Conservation (phyloP, 345 rosid species). For the Kandelia obovata region DNA sequence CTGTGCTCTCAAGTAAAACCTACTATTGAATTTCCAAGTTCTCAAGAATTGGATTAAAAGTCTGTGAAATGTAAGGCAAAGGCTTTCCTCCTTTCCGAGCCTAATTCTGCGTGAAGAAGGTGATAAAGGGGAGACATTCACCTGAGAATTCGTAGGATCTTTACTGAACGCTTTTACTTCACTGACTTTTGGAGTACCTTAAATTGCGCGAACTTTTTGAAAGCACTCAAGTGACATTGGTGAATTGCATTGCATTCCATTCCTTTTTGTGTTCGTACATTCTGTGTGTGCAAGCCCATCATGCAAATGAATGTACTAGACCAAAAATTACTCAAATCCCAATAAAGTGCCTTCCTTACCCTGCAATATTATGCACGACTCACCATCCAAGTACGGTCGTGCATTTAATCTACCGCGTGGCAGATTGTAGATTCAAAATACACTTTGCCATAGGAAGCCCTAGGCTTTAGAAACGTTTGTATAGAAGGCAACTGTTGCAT, state of each 20-base stretch:
- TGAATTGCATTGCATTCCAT: constrained; percentile 4
- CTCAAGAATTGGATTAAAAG: constrained; percentile 10
- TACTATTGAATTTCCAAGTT: background rate
- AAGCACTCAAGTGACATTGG: constrained; percentile 18
- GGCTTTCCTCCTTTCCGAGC: constrained; percentile 4
- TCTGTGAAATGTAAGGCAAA: constrained; percentile 2
- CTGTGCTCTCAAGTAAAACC: no score
- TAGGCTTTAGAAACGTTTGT: no score
- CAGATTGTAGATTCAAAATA: no score
- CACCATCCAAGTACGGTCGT: background rate
- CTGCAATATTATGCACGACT: background rate
- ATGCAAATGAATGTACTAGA: background rate
- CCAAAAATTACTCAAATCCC: constrained; percentile 12
- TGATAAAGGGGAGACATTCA: constrained; percentile 10
- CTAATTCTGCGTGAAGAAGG: constrained; percentile 1
- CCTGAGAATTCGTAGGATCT: constrained; percentile 14
- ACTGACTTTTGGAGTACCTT: constrained; percentile 23
- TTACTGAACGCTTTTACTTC: constrained; percentile 5
- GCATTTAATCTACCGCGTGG: background rate
- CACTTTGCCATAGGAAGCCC: no score
- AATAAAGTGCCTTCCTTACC: constrained; percentile 3
- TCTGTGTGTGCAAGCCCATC: background rate
- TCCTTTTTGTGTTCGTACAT: background rate
- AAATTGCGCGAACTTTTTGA: constrained; percentile 31
- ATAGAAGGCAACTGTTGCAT: no score